A percentile compares a stretch with the other conserved stretches of the same genome.
Conservation (phyloP, 495 filamentous ascomycete species). For the Penicillium lagena region DNA sequence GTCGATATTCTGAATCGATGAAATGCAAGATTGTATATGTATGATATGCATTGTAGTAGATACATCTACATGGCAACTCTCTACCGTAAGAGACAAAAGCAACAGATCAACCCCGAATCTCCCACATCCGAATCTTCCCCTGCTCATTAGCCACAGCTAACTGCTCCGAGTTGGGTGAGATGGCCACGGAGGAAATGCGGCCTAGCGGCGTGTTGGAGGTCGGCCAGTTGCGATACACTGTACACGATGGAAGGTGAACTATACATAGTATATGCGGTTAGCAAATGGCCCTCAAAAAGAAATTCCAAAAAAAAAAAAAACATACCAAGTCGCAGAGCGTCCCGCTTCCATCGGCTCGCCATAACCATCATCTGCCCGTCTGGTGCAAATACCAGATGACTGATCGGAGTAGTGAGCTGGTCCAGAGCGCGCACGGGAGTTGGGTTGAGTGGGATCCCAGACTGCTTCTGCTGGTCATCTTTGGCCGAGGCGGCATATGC, state of each 20-base stretch:
- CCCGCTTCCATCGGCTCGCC: constrained; percentile 76
- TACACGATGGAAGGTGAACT: constrained; percentile 87
- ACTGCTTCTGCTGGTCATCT: constrained; percentile 28
- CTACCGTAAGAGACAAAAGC: too few relatives aligned
- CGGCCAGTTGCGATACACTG: constrained; percentile 95
- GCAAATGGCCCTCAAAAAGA: not conserved
- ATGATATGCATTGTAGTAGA: too few relatives aligned
- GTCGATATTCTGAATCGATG: too few relatives aligned
- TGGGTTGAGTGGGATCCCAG: constrained; percentile 54
- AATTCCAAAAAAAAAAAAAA: constrained; percentile 1
- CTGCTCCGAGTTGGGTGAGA: constrained; percentile 61
- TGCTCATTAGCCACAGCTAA: constrained; percentile 81
- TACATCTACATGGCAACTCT: too few relatives aligned
- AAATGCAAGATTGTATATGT: too few relatives aligned
- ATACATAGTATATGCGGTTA: constrained; percentile 5
- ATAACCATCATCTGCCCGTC: constrained; percentile 87
- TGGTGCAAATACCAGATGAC: constrained; percentile 69
- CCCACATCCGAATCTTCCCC: constrained; percentile 82
- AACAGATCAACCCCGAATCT: constrained; percentile 48
- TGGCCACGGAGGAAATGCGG: constrained; percentile 72
- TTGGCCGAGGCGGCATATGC: constrained; percentile 24
- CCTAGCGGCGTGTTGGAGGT: constrained; percentile 86
- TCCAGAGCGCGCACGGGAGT: constrained; percentile 66
- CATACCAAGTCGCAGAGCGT: constrained; percentile 69
- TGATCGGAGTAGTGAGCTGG: constrained; percentile 79